Evolutionary conservation across 768 basidiomycete species (phyloP), one percentile per base, ranked within the genome.

Genomic region (Lentinula aciculospora): DNA sequence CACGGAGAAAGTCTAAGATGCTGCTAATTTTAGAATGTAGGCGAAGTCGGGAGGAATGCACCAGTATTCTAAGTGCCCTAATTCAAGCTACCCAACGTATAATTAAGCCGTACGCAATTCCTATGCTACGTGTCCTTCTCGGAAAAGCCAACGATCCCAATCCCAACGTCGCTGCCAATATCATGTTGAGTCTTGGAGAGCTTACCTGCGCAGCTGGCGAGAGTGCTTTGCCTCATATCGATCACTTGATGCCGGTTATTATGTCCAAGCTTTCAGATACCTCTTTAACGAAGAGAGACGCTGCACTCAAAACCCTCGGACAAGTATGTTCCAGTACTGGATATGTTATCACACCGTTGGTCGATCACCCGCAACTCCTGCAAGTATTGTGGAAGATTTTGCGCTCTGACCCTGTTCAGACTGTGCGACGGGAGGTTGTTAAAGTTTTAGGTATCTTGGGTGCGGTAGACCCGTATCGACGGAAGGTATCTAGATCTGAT

Each of bases 301-400:
- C 97, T 39, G 95, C 97, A 3, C 74, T 99, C 34, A 88, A 89
- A 60, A 94, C 97, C 0, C 81, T 99, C 21, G 97, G 97, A 2
- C 97, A 98, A 72, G 80, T 99, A 10, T 96, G 94, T 64, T 92
- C 92, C 7, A 95, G 93, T 69, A 94, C 96, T 0, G 94, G 94
- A 56, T 97, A 94, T 65, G 96, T 98, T 21, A 91, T 98, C 61
- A 75, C 86, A 29, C 96, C 97, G 1, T 79, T 97, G 48, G 79
- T 94, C 39, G 93, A 98, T 57, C 83, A 98, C 70, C 95, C 96
- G 7, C 87, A 94, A 62, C 79, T 99, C 2, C 74, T 98, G n/a
- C 87, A 85, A 21, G 77, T 94, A 21, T 75, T 98, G 23, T 89
- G 90, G 59, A 80, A 89, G 60, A 89, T 98, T 64, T 71, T 98